Evolutionary conservation across 2,329 filamentous ascomycete genomes (phyloP).

Genomic region (Neophaeococcomyces aloes): DNA sequence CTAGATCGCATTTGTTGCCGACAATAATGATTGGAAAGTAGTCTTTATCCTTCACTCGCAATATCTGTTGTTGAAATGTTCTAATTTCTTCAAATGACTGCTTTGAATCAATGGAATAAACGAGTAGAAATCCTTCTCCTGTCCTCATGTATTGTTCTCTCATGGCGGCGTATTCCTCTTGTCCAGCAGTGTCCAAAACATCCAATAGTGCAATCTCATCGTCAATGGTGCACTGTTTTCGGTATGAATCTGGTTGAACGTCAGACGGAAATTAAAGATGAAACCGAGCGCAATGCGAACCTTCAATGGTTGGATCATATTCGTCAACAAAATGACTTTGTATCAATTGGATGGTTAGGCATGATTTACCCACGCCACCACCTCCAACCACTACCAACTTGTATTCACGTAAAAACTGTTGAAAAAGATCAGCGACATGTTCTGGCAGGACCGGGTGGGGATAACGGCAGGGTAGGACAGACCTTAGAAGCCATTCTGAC

Average conservation of each 20-base stretch:
- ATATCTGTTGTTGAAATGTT: constrained; percentile 97
- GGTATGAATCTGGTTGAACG: constrained; percentile 71
- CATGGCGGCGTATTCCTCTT: constrained; percentile 99
- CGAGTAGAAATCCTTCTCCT: constrained; percentile 91
- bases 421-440: constrained; percentile 4
- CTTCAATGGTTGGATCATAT: constrained; percentile 99
- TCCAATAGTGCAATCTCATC: constrained; percentile 96
- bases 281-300: constrained; percentile 31
- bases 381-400: constrained; percentile 95
- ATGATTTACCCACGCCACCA: constrained; percentile 97
- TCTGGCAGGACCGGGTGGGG: constrained; percentile 8
- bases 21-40: constrained; percentile 99
- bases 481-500: constrained; percentile 31
- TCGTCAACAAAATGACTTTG: constrained; percentile 98
- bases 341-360: constrained; percentile 93
- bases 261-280: constrained; percentile 1
- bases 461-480: constrained; percentile 22
- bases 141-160: constrained; percentile 99
- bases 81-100: constrained; percentile 98
- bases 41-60: constrained; percentile 98
- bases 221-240: constrained; percentile 98
- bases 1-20: constrained; percentile 98
- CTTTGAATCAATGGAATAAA: constrained; percentile 95
- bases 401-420: constrained; percentile 76
- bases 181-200: constrained; percentile 93